Evolutionary conservation across 176 grass and related monocot species (phyloP), one percentile per base, ranked within the genome.

Genomic region (Saccharum spontaneum): DNA sequence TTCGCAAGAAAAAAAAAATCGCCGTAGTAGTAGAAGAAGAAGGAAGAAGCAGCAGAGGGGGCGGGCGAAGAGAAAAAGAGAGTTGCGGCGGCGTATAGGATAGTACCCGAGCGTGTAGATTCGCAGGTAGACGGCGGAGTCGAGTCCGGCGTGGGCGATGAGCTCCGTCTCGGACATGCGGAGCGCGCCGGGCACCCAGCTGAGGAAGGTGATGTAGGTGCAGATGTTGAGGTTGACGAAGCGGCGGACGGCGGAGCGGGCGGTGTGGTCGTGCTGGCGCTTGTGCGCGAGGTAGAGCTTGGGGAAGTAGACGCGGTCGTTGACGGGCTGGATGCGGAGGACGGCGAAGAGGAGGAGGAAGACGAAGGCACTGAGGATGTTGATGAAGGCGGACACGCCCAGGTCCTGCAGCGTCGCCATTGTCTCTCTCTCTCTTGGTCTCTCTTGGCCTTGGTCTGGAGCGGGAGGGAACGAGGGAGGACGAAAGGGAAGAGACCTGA

Each of bases 301-400:
- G 60, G 96, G 96, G 78, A 93, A 95, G 84, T 98, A 98, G 82
- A 98, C 83, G 71, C 96, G 88, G 78, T 98, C 96, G 78, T 98
- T 98, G 80, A 98, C 34, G 44, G 96, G 96, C 85, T 95, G 96
- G 78, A 98, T 92, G 84, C 96, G 92, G 78, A 98, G 78, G 1
- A 94, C 40, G 33, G 96, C 96, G 82, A 98, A 98, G 68, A 98
- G 93, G 49, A 98, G 24, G 6, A 98, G 93, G 90, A 98, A 98
- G 17, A 90, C 93, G 59, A 98, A 89, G 37, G 90, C 89, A 84
- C 91, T 2, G 0, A 94, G 28, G 52, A 98, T 93, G 91, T 98
- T 98, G 90, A 98, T 95, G 85, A 98, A 93, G 44, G 96, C 96
- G 14, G 96, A 98, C 10, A 98, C 96, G 8, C 89, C 96, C 11